These are phyloP conservation scores for Fomitiporia mediterranea DNA, from an alignment of 1,284 basidiomycete species.

Conservation along the genomic window DNA sequence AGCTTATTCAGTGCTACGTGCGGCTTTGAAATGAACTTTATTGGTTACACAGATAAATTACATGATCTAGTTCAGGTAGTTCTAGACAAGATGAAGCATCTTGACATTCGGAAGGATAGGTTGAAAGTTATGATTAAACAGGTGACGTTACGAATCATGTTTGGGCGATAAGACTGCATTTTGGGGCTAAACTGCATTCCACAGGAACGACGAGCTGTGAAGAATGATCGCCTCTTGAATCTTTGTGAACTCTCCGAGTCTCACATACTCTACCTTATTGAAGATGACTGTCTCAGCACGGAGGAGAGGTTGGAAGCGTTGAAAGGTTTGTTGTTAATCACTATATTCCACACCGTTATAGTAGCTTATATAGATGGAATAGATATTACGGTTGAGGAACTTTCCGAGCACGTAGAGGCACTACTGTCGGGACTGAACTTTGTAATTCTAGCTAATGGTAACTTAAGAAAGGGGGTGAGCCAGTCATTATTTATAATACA, in stretches of 20 bases:
- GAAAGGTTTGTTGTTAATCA: constrained; percentile 44
- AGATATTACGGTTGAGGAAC: constrained; percentile 70
- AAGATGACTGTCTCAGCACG: constrained; percentile 73
- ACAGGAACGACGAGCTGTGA: constrained; percentile 70
- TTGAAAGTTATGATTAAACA: constrained; percentile 85
- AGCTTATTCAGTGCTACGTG: constrained; percentile 62
- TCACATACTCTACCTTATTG: constrained; percentile 68
- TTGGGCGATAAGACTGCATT: too few species aligned
- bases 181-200: background rate
- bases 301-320: constrained; percentile 80
- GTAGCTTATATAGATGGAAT: too few species aligned
- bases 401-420: constrained; percentile 61
- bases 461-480: background rate
- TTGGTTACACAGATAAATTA: constrained; percentile 95
- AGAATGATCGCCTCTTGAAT: constrained; percentile 85
- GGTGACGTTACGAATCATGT: constrained; percentile 42
- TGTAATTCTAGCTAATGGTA: constrained; percentile 62
- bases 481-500: constrained; percentile 12
- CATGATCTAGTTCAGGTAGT: constrained; percentile 59
- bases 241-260: constrained; percentile 81
- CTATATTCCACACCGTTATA: background rate
- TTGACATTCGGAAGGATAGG: constrained; percentile 65
- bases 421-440: constrained; percentile 70
- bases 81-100: constrained; percentile 69
- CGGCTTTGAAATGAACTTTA: constrained; percentile 66